Conservation (phyloP, 2,329 filamentous ascomycete genomes). For the Epichloe sylvatica region DNA sequence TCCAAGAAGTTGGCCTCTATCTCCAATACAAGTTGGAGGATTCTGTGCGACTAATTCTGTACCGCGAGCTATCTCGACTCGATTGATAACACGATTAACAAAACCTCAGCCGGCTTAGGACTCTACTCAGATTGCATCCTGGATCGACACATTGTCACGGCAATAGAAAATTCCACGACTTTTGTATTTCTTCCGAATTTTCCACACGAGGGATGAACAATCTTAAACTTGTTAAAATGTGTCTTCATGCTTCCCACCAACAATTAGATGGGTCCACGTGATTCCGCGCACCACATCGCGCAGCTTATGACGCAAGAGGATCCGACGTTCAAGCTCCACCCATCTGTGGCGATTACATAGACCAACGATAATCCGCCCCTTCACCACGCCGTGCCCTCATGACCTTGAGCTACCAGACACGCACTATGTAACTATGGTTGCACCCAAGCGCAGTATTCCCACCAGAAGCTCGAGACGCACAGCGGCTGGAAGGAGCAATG, state of each 20-base stretch:
- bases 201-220: too few relatives aligned
- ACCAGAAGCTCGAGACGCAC: slow-evolving; percentile 11
- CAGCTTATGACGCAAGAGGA: slow-evolving; percentile 9
- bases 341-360: neutral
- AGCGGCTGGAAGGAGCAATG: slow-evolving; percentile 8
- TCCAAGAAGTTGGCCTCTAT: too few relatives aligned
- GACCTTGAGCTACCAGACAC: neutral
- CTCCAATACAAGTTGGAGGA: too few relatives aligned
- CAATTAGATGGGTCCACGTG: slow-evolving; percentile 6
- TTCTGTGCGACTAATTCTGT: too few relatives aligned
- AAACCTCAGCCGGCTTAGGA: too few relatives aligned
- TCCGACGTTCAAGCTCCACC: neutral
- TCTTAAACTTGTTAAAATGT: too few relatives aligned
- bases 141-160: too few relatives aligned
- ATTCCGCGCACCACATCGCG: slow-evolving; percentile 7
- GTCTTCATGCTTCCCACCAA: neutral
- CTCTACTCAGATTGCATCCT: too few relatives aligned
- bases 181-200: too few relatives aligned
- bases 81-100: too few relatives aligned
- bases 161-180: too few relatives aligned
- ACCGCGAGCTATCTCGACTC: too few relatives aligned
- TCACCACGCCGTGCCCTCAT: neutral
- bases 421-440: slow-evolving; percentile 16
- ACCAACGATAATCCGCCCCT: neutral
- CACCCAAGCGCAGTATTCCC: slow-evolving; percentile 16